Conservation (phyloP, 345 rosid genomes). For the Populus deltoides region DNA sequence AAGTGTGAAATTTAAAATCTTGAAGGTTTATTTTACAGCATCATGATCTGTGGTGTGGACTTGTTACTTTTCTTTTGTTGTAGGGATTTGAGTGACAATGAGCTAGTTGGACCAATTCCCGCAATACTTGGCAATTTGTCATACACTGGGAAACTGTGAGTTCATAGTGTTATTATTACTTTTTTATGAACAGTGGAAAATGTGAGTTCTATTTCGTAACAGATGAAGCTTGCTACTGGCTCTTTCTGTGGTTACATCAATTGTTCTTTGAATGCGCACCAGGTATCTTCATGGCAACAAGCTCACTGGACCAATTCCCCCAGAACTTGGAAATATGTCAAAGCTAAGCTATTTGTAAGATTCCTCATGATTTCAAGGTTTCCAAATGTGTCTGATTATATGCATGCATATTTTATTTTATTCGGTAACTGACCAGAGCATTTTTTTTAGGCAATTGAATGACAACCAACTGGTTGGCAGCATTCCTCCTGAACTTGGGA, state of each 20-base stretch:
- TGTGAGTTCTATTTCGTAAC: conserved; percentile 39
- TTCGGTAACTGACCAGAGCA: not conserved
- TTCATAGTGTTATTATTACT: conserved; percentile 12
- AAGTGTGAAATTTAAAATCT: conserved; percentile 24
- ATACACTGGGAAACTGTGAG: conserved; percentile 86
- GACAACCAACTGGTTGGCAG: conserved; percentile 63
- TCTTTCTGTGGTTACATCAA: not conserved
- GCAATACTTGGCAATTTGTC: conserved; percentile 90
- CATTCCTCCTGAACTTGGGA: conserved; percentile 94
- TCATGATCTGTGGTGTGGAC: not conserved
- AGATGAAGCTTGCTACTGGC: not conserved
- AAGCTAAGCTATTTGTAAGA: conserved; percentile 89
- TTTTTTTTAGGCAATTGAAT: conserved; percentile 64
- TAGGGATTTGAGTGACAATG: conserved; percentile 94
- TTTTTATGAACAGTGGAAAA: conserved; percentile 32
- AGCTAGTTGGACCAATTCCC: conserved; percentile 82
- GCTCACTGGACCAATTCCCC: conserved; percentile 82
- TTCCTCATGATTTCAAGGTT: not conserved
- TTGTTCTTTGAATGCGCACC: not conserved
- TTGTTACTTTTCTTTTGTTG: not conserved
- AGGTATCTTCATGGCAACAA: conserved; percentile 95
- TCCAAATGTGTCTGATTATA: not conserved
- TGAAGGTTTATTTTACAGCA: no score
- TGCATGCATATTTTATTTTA: not conserved
- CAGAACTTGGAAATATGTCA: conserved; percentile 98